These are phyloP conservation scores for Pseudogymnoascus sp. DNA, from an alignment of 2,329 filamentous ascomycete species.

Conservation along the genomic window DNA sequence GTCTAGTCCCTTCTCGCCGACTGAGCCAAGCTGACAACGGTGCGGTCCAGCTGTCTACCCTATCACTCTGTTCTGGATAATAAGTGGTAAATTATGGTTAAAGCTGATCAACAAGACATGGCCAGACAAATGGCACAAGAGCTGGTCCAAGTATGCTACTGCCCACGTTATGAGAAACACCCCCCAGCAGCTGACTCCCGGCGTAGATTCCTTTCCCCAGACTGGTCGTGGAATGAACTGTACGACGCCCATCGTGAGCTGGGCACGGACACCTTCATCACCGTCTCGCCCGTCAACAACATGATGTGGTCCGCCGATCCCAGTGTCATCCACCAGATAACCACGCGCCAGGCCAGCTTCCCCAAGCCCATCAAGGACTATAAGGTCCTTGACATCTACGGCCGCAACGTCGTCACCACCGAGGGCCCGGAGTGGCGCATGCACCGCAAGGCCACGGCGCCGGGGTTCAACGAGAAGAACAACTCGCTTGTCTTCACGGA, in stretches of 20 bases:
- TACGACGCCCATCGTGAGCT: conserved; percentile 49
- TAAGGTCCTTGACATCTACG: conserved; percentile 53
- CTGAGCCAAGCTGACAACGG: conserved; percentile 13
- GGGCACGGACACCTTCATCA: conserved; percentile 51
- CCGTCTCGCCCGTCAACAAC: conserved; percentile 49
- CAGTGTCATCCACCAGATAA: conserved; percentile 57
- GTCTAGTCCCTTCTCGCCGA: conserved; percentile 21
- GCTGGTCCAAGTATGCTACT: conserved; percentile 49
- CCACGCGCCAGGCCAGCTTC: conserved; percentile 58
- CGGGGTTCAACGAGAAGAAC: conserved; percentile 70
- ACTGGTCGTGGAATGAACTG: conserved; percentile 50
- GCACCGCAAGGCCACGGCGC: conserved; percentile 63
- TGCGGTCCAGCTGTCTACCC: conserved; percentile 36
- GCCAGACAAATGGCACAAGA: conserved; percentile 45
- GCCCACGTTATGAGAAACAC: neutral
- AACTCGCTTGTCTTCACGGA: conserved; percentile 58
- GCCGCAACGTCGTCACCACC: conserved; percentile 61
- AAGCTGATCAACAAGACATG: conserved; percentile 43
- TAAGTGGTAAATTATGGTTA: conserved; percentile 45
- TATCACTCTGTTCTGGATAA: conserved; percentile 46
- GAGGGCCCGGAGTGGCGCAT: conserved; percentile 62
- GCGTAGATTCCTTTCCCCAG: conserved; percentile 43
- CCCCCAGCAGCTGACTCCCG: conserved; percentile 12
- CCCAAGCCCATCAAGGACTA: conserved; percentile 58
- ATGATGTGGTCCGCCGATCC: conserved; percentile 52